A percentile compares a stretch with the other conserved stretches of the same genome.
Evolutionary conservation across 371 early-diverging fungal genomes (phyloP).

Genomic region (Catenaria anguillulae): DNA sequence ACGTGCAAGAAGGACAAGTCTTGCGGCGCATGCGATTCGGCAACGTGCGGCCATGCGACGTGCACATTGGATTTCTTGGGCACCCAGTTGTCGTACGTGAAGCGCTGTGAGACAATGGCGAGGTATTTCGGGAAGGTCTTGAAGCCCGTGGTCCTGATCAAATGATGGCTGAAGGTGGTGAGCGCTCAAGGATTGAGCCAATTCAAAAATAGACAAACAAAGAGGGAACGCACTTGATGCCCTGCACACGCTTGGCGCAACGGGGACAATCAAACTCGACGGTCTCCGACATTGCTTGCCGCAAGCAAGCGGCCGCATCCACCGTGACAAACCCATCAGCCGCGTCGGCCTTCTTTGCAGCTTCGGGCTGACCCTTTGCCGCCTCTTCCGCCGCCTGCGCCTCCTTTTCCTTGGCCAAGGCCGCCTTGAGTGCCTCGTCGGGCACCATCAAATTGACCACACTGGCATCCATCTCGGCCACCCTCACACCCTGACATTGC

Average conservation of each 20-base stretch:
- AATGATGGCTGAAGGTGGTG: neutral
- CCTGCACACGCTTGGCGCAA: conserved; percentile 50
- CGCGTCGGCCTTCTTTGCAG: conserved; percentile 5
- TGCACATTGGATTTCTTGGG: conserved; percentile 47
- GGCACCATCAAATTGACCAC: conserved; percentile 59
- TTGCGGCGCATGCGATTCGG: conserved; percentile 10
- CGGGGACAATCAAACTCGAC: conserved; percentile 66
- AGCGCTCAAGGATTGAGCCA: too few relatives aligned
- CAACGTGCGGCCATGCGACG: neutral
- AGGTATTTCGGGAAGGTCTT: conserved; percentile 71
- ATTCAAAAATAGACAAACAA: too few relatives aligned
- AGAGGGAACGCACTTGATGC: conserved; percentile 36
- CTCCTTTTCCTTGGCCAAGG: conserved; percentile 1
- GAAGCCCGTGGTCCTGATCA: conserved; percentile 52
- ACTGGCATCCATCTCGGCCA: conserved; percentile 41
- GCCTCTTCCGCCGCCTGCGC: conserved; percentile 31
- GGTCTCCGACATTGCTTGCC: conserved; percentile 36
- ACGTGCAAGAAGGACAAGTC: conserved; percentile 61
- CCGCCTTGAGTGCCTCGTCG: conserved; percentile 24
- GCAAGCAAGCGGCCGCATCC: conserved; percentile 52
- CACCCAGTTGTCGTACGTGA: conserved; percentile 79
- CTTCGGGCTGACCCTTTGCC: too few relatives aligned
- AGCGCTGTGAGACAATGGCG: conserved; percentile 63
- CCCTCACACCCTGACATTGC: conserved; percentile 63
- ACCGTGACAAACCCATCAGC: conserved; percentile 48